Conservation (phyloP, 2,329 filamentous ascomycete species). For the Cylindrodendrum hubeiense region DNA sequence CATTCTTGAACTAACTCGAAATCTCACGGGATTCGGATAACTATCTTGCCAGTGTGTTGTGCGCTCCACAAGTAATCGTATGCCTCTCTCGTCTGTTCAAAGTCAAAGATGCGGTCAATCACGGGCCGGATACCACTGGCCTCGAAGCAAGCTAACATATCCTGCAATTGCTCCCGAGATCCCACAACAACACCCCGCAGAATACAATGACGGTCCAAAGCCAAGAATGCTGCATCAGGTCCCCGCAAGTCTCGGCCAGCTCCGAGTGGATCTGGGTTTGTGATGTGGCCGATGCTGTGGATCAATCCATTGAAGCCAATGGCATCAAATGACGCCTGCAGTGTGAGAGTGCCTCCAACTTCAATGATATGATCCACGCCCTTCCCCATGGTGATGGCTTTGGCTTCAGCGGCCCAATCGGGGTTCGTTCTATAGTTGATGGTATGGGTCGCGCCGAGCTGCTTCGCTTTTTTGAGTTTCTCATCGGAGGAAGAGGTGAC, state of each 20-base stretch:
- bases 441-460: constrained; percentile 25
- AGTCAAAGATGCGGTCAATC: too few relatives aligned
- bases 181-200: constrained; percentile 29
- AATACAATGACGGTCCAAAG: constrained; percentile 22
- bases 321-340: constrained; percentile 24
- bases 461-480: constrained; percentile 25
- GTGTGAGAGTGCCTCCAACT: constrained; percentile 21
- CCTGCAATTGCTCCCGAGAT: constrained; percentile 29
- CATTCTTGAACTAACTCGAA: too few relatives aligned
- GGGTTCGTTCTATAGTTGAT: constrained; percentile 29
- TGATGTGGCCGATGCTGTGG: constrained; percentile 22
- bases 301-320: constrained; percentile 21
- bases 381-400: constrained; percentile 21
- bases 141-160: constrained; percentile 31
- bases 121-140: constrained; percentile 24
- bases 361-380: constrained; percentile 30
- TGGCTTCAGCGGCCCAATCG: constrained; percentile 29
- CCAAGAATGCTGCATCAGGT: constrained; percentile 25
- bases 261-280: constrained; percentile 22
- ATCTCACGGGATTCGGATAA: too few relatives aligned
- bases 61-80: too few relatives aligned
- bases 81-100: too few relatives aligned
- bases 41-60: too few relatives aligned
- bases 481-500: constrained; percentile 34
- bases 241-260: constrained; percentile 21